Base-by-base conservation (phyloP, 495 filamentous ascomycete species). In the Sporormia fimetaria region DNA sequence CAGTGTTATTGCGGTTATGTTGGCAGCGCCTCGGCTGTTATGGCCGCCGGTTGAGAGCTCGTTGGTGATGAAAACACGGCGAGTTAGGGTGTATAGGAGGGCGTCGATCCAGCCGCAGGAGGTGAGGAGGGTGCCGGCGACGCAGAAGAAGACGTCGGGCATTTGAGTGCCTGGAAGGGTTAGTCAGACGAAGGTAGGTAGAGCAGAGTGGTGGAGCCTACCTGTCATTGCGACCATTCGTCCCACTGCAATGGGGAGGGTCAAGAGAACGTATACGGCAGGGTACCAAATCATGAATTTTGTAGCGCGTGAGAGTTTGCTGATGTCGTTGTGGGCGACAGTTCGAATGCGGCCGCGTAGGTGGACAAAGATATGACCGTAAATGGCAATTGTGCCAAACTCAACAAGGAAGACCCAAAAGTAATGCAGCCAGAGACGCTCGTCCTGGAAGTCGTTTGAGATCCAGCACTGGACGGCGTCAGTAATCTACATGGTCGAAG, bases 321-420 rank as follows among this genome's bases (percentile, higher is more conserved):
- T 31, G 24, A 31, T 45, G 42, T 49, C 54, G 8, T 52, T 41
- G 40, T 54, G 40, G 12, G 56, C 46, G 66, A 50, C 64, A 57
- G 29, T 63, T 22, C 62, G 66, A 6, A 59, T 32, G 6, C 49
- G 51, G 8, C 41, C 32, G 33, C 66, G 67, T 2, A 84, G 68
- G 40, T 66, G 69, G 42, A 80, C 49, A 59, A 72, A 81, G 56
- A 82, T 74, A 40, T 77, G 58, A 1, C 63, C 63, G 58, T 87
- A 87, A 10, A 85, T 67, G 27, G 65, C 41, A 33, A 76, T 67
- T 9, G 78, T 82, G 14, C 74, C 55, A 49, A 78, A 72, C 44
- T 84, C 71, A 37, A 71, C 65, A 31, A 84, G 59, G 61, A 86
- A 84, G 58, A 86, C 81, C 72, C 77, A 87, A 47, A 86, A 67